Conservation (phyloP, 192 early-diverging fungal genomes). For the Chytriomyces hyalinus region DNA sequence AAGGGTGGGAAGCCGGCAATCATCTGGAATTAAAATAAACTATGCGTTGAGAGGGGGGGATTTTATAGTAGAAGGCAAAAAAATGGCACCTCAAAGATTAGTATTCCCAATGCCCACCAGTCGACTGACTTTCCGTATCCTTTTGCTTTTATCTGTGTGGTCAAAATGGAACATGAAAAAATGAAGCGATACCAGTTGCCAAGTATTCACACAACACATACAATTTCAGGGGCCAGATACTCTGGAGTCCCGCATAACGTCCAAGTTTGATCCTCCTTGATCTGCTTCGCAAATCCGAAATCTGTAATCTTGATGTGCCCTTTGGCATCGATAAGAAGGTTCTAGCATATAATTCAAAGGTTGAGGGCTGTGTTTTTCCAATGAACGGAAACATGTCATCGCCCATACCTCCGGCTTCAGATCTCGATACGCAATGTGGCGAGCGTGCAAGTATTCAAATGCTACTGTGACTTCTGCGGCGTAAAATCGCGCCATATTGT, state of each 20-base stretch:
- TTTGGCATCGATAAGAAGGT: conserved; percentile 71
- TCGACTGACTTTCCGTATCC: conserved; percentile 97
- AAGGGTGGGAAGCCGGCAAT: conserved; percentile 71
- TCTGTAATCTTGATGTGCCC: conserved; percentile 89
- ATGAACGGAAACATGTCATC: neutral
- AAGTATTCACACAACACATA: conserved; percentile 23
- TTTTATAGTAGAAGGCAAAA: neutral
- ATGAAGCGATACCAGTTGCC: too few species aligned
- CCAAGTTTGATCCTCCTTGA: conserved; percentile 72
- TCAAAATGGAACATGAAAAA: conserved; percentile 42
- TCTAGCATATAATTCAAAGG: conserved; percentile 44
- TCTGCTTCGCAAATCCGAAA: conserved; percentile 80
- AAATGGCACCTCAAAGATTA: conserved; percentile 93
- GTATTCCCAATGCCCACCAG: conserved; percentile 98
- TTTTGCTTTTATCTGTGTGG: conserved; percentile 77
- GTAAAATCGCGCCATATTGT: conserved; percentile 81
- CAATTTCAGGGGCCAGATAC: conserved; percentile 74
- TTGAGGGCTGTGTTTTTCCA: conserved; percentile 6
- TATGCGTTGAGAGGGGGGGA: neutral
- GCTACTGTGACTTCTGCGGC: conserved; percentile 81
- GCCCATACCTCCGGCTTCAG: conserved; percentile 71
- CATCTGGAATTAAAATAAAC: conserved; percentile 49
- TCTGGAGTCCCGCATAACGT: conserved; percentile 85
- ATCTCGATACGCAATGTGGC: conserved; percentile 81
- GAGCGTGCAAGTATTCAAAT: conserved; percentile 80